phyloP scores from a whole-genome alignment of 495 filamentous ascomycete species.

The Penicillium dipodomyicola region DNA sequence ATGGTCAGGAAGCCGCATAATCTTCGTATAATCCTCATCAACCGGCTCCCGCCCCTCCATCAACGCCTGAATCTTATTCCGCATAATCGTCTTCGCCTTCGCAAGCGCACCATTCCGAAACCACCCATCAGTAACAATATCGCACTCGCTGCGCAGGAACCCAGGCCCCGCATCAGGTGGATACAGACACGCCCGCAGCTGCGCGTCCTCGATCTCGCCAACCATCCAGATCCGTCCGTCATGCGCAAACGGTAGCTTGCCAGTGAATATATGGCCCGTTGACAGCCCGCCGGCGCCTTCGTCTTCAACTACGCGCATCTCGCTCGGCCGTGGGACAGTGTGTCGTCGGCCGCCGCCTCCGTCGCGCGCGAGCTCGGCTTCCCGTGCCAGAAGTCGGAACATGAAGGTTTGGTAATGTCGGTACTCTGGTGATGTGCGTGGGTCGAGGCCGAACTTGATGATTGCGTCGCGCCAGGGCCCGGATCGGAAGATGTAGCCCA shows the following conservation, averaged over 20 bases:
- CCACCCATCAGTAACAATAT: constrained; percentile 71
- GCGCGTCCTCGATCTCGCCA: constrained; percentile 81
- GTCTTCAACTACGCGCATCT: neutral
- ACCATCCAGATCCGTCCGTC: constrained; percentile 91
- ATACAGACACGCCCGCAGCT: constrained; percentile 26
- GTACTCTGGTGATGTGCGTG: constrained; percentile 68
- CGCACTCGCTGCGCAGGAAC: constrained; percentile 48
- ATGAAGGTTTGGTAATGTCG: constrained; percentile 83
- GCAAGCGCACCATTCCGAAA: constrained; percentile 72
- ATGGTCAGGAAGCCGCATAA: constrained; percentile 47
- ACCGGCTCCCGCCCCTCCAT: constrained; percentile 37
- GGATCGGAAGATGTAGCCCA: constrained; percentile 83
- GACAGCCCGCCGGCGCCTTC: neutral
- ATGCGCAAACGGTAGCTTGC: constrained; percentile 55
- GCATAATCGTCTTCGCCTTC: constrained; percentile 83
- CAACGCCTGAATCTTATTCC: constrained; percentile 64
- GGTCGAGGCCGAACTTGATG: constrained; percentile 81
- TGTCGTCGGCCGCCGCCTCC: constrained; percentile 59
- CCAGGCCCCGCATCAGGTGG: constrained; percentile 18
- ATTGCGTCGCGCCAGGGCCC: constrained; percentile 90
- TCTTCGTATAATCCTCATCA: constrained; percentile 50
- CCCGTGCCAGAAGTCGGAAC: constrained; percentile 69
- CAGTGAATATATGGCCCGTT: constrained; percentile 72
- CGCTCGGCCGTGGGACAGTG: constrained; percentile 23
- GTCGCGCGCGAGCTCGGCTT: constrained; percentile 78